These are phyloP conservation scores for Botrytis fragariae DNA, from an alignment of 2,329 filamentous ascomycete species.

Conservation along the genomic window DNA sequence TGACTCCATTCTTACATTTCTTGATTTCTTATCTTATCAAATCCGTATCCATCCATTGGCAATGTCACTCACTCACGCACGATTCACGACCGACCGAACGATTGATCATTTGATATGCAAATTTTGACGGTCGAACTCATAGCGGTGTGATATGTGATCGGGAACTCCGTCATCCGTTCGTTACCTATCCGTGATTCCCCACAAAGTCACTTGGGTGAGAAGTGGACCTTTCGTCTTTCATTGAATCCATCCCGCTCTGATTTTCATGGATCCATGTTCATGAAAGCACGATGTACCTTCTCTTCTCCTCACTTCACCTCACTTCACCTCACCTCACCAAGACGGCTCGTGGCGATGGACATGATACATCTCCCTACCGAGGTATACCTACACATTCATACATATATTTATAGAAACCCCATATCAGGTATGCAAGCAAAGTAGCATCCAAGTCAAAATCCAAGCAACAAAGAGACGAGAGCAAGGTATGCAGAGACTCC, in stretches of 20 bases:
- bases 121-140: background rate
- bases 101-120: constrained; percentile 2
- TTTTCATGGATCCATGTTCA: background rate
- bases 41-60: background rate
- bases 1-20: background rate
- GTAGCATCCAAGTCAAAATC: background rate
- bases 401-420: background rate
- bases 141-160: constrained; percentile 3
- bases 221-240: background rate
- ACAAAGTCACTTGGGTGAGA: background rate
- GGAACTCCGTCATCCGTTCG: background rate
- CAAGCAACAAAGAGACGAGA: background rate
- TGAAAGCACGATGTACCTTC: too few relatives aligned
- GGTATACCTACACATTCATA: background rate
- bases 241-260: background rate
- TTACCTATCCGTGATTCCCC: background rate
- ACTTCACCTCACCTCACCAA: background rate
- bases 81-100: background rate
- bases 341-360: background rate
- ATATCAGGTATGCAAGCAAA: background rate
- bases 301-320: background rate
- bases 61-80: too few relatives aligned
- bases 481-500: background rate
- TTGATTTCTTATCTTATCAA: background rate
- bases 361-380: background rate